Evolutionary conservation across 441 rosid genomes (phyloP), one percentile per base, ranked within the genome.

Genomic region (Gossypium schwendimanii): DNA sequence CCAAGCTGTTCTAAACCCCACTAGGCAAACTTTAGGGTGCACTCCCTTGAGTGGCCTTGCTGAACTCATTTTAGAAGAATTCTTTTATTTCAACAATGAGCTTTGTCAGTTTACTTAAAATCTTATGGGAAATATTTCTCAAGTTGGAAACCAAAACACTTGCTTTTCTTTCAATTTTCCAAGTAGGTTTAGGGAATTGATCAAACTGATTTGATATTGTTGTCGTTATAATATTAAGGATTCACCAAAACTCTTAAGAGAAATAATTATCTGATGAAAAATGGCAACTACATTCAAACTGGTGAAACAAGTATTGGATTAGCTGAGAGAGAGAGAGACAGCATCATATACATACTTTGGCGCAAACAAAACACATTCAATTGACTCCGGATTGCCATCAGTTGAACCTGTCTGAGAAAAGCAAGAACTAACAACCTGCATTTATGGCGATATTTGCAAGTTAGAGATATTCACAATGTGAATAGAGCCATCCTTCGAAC

Each of bases 391-490:
- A 67, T 50, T 76, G 63, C 90, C 88, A 83, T 89, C 96, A 45
- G 89, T 68, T 49, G 98, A 87, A 79, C 86, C 91, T 8, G 88
- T 55, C 72, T 89, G 98, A 74, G 87, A 82, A 75, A 54, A 49
- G 77, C 91, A 74, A 78, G 97, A 86, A 73, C 79, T 87, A 75
- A 90, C 96, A 58, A 94, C 96, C 98, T 91, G 87, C 88, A 86
- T 80, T 54, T 58, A 70, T 41, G 23, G 36, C 31, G 60, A 72
- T 3, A 61, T 23, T 66, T 49, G 36, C 68, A 75, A 55, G 28
- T 66, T 50, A 6, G 9, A 33, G 14, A 61, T 70, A 39, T 55
- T 94, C 70, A 92, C 97, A 79, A 94, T 77, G 79, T 89, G 87
- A 66, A 89, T 82, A 33, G 91, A 92, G 72, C 87, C 74, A 73